Base-by-base conservation (phyloP, 1,284 basidiomycete species). In the Heliocybe sulcata region DNA sequence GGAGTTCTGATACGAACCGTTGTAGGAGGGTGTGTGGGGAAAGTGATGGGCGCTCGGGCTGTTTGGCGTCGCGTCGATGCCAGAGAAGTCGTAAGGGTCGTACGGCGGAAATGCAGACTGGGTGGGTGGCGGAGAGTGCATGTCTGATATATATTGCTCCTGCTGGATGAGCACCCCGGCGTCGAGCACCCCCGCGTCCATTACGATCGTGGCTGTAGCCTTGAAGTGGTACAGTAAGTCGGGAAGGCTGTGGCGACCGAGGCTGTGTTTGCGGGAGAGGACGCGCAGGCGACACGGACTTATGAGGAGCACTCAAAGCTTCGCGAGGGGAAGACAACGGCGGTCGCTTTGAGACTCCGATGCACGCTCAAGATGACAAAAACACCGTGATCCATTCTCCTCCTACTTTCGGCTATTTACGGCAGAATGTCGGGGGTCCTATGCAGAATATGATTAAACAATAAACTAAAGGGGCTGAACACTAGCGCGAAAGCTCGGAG, bases 1-100 rank as follows among this genome's bases (percentile, higher is more conserved):
- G 0, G 85, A 86, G 67, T 83, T 80, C 64, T 82, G 74, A 65
- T 79, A 79, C 1, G 77, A 79, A 57, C 77, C 78, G 60, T 77
- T 76, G 70, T 79, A 79, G 52, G 78, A 80, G 23, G 77, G 77
- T 0, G 77, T 79, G n/a, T 49, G 47, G 20, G 47, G 27, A 22
- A 49, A 49, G 16, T 42, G 38, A 20, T 16, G 16, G 38, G 38
- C 38, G 38, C 38, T 42, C 16, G 38, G 38, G 38, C 38, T 42
- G 38, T 42, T 42, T 16, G 38, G 38, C 8, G 38, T 20, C 6
- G 38, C 38, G 38, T 42, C 38, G 38, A 42, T n/a, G 38, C 19
- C 38, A 16, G 19, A 42, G 16, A 20, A 16, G 38, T 42, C 38
- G 38, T 42, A 42, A 31, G 29, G 29, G 29, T 31, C 29, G 29